phyloP scores from a whole-genome alignment of 106 monocot genomes.

The Apostasia ramifera region DNA sequence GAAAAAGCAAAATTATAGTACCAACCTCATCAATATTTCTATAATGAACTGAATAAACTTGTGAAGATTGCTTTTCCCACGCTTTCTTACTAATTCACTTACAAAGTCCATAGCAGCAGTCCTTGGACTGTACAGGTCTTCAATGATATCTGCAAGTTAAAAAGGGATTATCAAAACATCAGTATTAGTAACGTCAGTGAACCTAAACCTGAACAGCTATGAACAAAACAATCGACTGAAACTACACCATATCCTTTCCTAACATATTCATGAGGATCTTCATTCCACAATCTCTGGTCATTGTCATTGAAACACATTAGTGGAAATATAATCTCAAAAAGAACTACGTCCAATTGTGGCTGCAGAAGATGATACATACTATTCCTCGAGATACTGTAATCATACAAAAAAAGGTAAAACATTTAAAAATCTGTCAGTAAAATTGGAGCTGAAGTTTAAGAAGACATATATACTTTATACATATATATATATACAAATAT shows the following conservation, averaged over 20 bases:
- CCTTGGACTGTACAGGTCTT: constrained; percentile 95
- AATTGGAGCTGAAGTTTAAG: too few species aligned
- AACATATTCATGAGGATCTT: constrained; percentile 99
- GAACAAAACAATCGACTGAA: not conserved
- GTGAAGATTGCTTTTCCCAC: constrained; percentile 82
- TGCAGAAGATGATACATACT: constrained; percentile 82
- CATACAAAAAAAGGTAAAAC: not conserved
- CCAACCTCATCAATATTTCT: constrained; percentile 70
- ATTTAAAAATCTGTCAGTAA: too few species aligned
- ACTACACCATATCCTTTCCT: constrained; percentile 93
- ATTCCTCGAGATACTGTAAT: constrained; percentile 78
- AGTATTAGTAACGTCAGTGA: not conserved
- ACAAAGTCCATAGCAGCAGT: constrained; percentile 99
- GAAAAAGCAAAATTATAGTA: not conserved
- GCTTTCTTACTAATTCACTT: constrained; percentile 92
- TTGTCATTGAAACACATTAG: constrained; percentile 97
- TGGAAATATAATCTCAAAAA: constrained; percentile 97
- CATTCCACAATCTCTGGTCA: constrained; percentile 87
- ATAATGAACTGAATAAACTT: constrained; percentile 90
- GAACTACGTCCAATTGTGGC: constrained; percentile 72
- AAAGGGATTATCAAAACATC: constrained; percentile 4
- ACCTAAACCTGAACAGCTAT: too few species aligned
- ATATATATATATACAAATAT: too few species aligned
- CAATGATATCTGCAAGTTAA: constrained; percentile 78
- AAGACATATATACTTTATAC: too few species aligned